These are phyloP conservation scores for Leersia perrieri DNA, from an alignment of 176 grass and related monocot species.

Conservation along the genomic window DNA sequence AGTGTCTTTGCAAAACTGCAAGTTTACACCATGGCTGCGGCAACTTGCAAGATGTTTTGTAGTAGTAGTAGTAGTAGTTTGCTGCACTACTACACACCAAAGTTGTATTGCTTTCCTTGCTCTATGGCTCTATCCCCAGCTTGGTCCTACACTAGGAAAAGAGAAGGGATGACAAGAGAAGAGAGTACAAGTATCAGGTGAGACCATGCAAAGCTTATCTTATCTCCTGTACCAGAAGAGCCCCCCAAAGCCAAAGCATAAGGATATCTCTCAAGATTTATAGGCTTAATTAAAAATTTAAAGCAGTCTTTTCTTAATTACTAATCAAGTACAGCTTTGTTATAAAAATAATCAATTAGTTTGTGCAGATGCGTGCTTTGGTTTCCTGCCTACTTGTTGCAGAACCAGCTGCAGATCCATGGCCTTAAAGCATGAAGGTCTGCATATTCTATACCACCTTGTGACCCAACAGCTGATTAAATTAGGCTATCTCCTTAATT, in stretches of 20 bases:
- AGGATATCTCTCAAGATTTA: background rate
- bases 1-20: background rate
- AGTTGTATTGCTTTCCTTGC: background rate
- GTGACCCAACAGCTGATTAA: background rate
- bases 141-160: background rate
- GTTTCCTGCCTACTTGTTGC: constrained; percentile 23
- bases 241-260: background rate
- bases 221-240: background rate
- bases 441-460: background rate
- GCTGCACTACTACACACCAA: background rate
- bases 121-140: background rate
- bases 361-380: background rate
- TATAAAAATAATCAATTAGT: background rate
- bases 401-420: background rate
- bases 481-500: background rate
- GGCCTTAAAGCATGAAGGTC: background rate
- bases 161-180: background rate
- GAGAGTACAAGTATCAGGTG: background rate
- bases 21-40: no score
- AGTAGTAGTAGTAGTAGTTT: no score
- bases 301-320: constrained; percentile 6
- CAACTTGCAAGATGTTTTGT: background rate
- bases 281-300: background rate
- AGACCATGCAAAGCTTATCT: background rate
- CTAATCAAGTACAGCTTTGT: background rate